Base-by-base conservation (phyloP, 2,329 filamentous ascomycete genomes). In the Talaromyces sp. region DNA sequence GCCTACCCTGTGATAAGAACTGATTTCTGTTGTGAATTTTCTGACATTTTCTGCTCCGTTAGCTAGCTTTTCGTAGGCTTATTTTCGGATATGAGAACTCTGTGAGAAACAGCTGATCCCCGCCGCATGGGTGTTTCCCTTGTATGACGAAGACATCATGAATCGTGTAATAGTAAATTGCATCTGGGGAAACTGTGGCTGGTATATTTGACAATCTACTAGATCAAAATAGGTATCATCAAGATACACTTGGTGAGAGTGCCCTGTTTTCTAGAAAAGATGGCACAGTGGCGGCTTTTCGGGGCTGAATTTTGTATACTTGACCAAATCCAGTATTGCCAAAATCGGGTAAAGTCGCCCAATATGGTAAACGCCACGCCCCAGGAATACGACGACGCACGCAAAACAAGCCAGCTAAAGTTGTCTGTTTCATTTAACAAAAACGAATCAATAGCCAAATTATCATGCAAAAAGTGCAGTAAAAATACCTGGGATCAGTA, bases 1-100 rank as follows among this genome's bases (percentile, higher is more conserved):
- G n/a, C 50, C 50, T 35, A 56, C 50, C 50, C 50, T 3, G 50
- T 56, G 27, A 56, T 56, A 56, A 56, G 50, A 56, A 56, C 50
- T n/a, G 50, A 56, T 22, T 56, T 56, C 50, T 19, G 16, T 3
- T 35, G 16, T 11, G 50, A 10, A 22, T 56, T 14, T 33, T 56
- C 11, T 27, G 50, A 35, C 50, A 56, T 56, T 35, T 56, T 35
- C 50, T 56, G 24, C 14, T 35, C 33, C 8, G 24, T 49, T 49
- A 56, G 45, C 45, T 10, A 35, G 39, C 16, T 43, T 27, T 56
- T 3, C 1, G 0, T 3, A 22, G 33, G 14, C 16, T 22, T 33
- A 22, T 35, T 54, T 33, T 10, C 27, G 24, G 14, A 19, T 35
- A 35, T n/a, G 16, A n/a, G 24, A n/a, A 19, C 27, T 54, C 16